Evolutionary conservation across 2,329 filamentous ascomycete genomes (phyloP).

Genomic region (Venturiaceae sp.): DNA sequence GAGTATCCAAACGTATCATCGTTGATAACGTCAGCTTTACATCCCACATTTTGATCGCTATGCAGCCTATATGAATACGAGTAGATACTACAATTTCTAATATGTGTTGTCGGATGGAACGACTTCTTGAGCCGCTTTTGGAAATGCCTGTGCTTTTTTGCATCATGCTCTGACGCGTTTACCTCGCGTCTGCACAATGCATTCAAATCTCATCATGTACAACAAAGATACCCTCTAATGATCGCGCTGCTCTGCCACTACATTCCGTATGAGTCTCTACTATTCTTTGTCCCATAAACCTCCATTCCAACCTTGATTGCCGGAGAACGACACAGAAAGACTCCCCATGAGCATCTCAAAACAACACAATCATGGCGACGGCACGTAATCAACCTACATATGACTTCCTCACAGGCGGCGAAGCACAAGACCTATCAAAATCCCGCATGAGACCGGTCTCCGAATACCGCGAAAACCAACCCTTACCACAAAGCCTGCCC

Average conservation of each 20-base stretch:
- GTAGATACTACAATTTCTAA: background rate
- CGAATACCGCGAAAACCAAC: constrained; percentile 16
- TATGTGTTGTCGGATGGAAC: background rate
- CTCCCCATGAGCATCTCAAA: background rate
- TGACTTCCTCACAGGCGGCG: constrained; percentile 37
- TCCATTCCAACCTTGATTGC: too few relatives aligned
- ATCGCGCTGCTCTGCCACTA: background rate
- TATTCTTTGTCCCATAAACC: too few relatives aligned
- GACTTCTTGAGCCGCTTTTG: background rate
- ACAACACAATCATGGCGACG: constrained; percentile 15
- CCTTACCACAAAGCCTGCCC: constrained; percentile 10
- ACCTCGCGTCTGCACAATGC: background rate
- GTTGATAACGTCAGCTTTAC: too few relatives aligned
- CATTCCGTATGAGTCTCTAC: too few relatives aligned
- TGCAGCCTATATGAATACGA: too few relatives aligned
- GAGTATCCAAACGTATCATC: too few relatives aligned
- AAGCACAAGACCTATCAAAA: constrained; percentile 16
- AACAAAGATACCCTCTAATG: background rate
- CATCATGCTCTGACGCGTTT: background rate
- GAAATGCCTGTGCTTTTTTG: background rate
- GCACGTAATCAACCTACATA: constrained; percentile 33
- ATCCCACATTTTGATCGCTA: too few relatives aligned
- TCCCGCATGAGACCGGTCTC: constrained; percentile 25
- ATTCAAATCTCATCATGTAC: background rate
- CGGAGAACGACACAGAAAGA: background rate